Base-by-base conservation (phyloP, 225 moss, liverwort and hornwort genomes). In the Thuidium tamariscinum region DNA sequence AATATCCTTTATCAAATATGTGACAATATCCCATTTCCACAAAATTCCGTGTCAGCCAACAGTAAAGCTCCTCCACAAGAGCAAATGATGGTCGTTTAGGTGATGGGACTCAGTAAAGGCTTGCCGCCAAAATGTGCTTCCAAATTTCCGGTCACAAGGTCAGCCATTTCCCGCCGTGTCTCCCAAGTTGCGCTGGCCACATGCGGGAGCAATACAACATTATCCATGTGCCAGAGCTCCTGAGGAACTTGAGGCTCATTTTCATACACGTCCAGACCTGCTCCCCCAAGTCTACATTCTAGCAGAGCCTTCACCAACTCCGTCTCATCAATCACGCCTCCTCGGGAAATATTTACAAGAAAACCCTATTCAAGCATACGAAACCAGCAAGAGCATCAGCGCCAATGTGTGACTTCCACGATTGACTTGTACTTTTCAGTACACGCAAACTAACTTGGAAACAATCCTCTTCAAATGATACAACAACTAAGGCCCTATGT, bases 191-290 rank as follows among this genome's bases (percentile, higher is more conserved):
- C 93, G 78, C 94, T 95, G 16, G 92, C 95, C 61, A 93, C 93
- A 79, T 95, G 95, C 42, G 95, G 95, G 61, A 93, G 95, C 85
- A 96, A 66, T 26, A 93, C 93, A 17, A 96, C 94, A 80, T 94
- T 95, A 49, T 96, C 94, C 93, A 96, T 88, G 79, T 89, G 89
- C 89, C 92, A 91, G 60, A 96, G 91, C 92, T 94, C 94, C 87
- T 94, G 91, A n/a, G 96, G 96, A 52, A 94, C 94, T 48, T 94
- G 78, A 52, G 96, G 96, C 71, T 96, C 94, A 30, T 94, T 89
- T 86, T 92, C 95, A 83, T 89, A 96, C 37, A 96, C 96, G 73
- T 95, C 96, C 91, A 96, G 63, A 79, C 96, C 96, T 62, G 95
- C 96, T 83, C 95, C 96, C 79, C 91, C 94, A 66, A 96, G 85